Percentiles rank a stretch among this genome's conserved stretches.
Conservation (phyloP, 2,329 filamentous ascomycete genomes). For the Fusarium sublunatum region DNA sequence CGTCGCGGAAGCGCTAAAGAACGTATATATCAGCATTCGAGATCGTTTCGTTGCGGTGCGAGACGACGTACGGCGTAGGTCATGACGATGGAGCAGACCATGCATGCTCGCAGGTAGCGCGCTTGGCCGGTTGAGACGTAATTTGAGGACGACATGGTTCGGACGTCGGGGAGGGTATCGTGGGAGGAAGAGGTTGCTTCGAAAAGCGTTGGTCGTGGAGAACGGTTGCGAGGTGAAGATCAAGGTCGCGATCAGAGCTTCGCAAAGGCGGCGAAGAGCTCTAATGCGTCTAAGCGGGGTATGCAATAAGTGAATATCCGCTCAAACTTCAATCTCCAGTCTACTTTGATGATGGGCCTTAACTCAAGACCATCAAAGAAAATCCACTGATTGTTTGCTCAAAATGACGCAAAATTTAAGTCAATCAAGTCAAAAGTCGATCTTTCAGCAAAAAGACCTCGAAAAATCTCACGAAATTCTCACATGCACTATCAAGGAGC, state of each 20-base stretch:
- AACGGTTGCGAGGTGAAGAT: slow-evolving; percentile 9
- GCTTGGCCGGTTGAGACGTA: slow-evolving; percentile 80
- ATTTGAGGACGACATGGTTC: slow-evolving; percentile 60
- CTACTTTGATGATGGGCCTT: slow-evolving; percentile 18
- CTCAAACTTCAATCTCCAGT: slow-evolving; percentile 14
- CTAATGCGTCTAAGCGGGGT: slow-evolving; percentile 37
- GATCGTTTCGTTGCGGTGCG: slow-evolving; percentile 1
- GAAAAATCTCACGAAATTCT: slow-evolving; percentile 61
- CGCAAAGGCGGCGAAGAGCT: slow-evolving; percentile 21
- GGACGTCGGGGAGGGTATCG: background rate
- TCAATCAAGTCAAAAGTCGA: slow-evolving; percentile 39
- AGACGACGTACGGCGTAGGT: slow-evolving; percentile 71
- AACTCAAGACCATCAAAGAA: slow-evolving; percentile 5
- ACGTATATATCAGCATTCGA: slow-evolving; percentile 21
- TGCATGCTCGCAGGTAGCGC: slow-evolving; percentile 93
- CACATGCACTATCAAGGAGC: slow-evolving; percentile 62
- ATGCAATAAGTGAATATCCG: slow-evolving; percentile 32
- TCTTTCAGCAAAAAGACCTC: slow-evolving; percentile 49
- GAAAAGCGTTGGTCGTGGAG: slow-evolving; percentile 2
- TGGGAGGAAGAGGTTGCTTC: background rate
- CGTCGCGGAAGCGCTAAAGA: slow-evolving; percentile 79
- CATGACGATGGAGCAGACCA: slow-evolving; percentile 97
- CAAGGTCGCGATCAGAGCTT: slow-evolving; percentile 17
- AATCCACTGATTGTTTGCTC: background rate
- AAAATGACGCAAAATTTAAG: slow-evolving; percentile 42